Percentiles rank a stretch among this genome's conserved stretches.
phyloP scores from a whole-genome alignment of 352 stramenopile species.

The Globisporangium spinosum region DNA sequence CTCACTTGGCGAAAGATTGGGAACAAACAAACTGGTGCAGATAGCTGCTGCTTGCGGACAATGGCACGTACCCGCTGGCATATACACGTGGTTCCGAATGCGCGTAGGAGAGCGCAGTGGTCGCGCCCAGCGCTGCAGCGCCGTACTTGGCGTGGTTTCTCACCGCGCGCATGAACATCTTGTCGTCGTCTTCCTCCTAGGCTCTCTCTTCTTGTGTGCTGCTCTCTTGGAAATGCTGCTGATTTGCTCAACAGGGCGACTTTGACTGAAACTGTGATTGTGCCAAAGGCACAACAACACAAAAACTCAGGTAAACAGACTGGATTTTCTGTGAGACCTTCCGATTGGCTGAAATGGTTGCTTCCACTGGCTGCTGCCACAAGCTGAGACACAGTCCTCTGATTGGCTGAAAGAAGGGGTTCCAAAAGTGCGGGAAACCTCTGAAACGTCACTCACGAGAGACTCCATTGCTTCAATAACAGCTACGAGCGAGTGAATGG shows the following conservation, averaged over 20 bases:
- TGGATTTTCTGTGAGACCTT: constrained; percentile 4
- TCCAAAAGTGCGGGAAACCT: neutral
- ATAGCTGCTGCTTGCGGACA: neutral
- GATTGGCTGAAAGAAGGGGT: constrained; percentile 9
- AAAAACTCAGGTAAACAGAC: neutral
- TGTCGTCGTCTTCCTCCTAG: neutral
- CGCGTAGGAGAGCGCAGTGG: constrained; percentile 29
- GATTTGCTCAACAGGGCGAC: neutral
- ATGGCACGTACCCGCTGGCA: constrained; percentile 47
- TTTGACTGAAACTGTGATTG: neutral
- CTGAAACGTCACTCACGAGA: constrained; percentile 15
- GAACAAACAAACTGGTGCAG: constrained; percentile 4
- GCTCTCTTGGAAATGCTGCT: constrained; percentile 4
- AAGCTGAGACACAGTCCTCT: neutral
- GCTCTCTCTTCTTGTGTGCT: neutral
- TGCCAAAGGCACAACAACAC: neutral
- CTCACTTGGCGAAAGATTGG: neutral
- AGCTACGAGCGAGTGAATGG: neutral
- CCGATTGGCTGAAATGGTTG: constrained; percentile 13
- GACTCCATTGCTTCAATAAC: constrained; percentile 2
- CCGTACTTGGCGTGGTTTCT: constrained; percentile 31
- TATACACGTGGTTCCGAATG: constrained; percentile 61
- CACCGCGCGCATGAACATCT: constrained; percentile 44
- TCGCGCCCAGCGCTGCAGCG: constrained; percentile 34
- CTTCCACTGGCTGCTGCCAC: constrained; percentile 18